Conservation (phyloP, 2,329 filamentous ascomycete genomes). For the Cladosporium sp. region DNA sequence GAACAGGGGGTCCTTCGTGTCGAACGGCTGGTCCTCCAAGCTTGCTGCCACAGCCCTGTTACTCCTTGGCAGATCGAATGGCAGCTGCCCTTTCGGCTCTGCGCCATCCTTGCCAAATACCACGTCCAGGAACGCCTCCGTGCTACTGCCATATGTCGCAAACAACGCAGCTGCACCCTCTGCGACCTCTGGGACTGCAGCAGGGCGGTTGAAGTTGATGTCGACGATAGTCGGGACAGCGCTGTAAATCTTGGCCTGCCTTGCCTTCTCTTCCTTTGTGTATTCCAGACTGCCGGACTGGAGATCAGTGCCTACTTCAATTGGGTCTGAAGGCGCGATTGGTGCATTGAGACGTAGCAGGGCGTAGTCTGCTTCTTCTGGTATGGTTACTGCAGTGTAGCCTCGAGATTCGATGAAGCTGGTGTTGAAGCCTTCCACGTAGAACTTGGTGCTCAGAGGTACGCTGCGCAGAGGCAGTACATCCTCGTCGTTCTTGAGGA, state of each 20-base stretch:
- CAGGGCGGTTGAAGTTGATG: constrained; percentile 49
- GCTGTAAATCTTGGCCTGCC: constrained; percentile 44
- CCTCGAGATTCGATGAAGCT: constrained; percentile 38
- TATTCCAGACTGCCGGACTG: constrained; percentile 48
- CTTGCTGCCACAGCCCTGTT: constrained; percentile 45
- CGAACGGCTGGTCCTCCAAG: constrained; percentile 42
- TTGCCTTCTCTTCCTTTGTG: constrained; percentile 42
- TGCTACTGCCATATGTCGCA: constrained; percentile 45
- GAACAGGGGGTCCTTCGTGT: constrained; percentile 41
- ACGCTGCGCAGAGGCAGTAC: constrained; percentile 35
- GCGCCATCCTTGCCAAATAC: constrained; percentile 42
- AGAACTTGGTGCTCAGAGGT: constrained; percentile 35
- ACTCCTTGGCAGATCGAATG: constrained; percentile 52
- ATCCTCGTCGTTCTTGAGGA: constrained; percentile 41
- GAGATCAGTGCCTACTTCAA: constrained; percentile 43
- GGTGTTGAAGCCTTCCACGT: constrained; percentile 41
- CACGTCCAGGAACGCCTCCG: constrained; percentile 49
- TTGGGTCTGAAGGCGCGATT: constrained; percentile 45
- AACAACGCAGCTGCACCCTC: constrained; percentile 44
- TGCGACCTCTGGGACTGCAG: constrained; percentile 47
- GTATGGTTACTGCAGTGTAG: constrained; percentile 39
- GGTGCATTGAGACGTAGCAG: constrained; percentile 46
- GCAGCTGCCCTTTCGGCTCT: constrained; percentile 47
- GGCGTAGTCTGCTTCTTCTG: constrained; percentile 46
- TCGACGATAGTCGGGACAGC: constrained; percentile 47